A percentile compares a stretch with the other conserved stretches of the same genome.
Conservation (phyloP, 192 early-diverging fungal species). For the Backusella macrospora region DNA sequence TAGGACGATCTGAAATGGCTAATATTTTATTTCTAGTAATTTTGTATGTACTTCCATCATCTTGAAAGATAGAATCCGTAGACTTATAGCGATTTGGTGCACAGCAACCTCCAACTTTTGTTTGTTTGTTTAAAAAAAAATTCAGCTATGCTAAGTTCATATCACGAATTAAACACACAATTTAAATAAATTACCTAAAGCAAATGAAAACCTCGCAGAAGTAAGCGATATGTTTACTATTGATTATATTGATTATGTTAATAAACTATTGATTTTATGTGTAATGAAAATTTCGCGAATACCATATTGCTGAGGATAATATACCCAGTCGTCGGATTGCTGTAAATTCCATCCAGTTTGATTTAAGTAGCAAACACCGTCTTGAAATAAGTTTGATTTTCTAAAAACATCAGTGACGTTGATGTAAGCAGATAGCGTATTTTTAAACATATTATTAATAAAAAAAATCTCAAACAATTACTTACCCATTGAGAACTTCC, state of each 20-base stretch:
- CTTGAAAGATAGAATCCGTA: slow-evolving; percentile 26
- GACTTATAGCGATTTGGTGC: slow-evolving; percentile 34
- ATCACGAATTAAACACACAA: background rate
- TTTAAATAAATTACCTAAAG: slow-evolving; percentile 23
- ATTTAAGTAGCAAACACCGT: slow-evolving; percentile 21
- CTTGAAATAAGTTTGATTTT: slow-evolving; percentile 34
- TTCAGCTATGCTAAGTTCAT: background rate
- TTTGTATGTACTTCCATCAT: slow-evolving; percentile 25
- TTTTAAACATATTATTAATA: background rate
- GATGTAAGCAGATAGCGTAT: background rate
- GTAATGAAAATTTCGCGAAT: background rate
- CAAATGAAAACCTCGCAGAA: slow-evolving; percentile 16
- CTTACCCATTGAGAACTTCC: slow-evolving; percentile 35
- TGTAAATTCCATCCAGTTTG: slow-evolving; percentile 24
- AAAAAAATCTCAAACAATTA: background rate
- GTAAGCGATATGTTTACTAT: slow-evolving; percentile 28
- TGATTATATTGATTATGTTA: background rate
- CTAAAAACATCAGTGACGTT: background rate
- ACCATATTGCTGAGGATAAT: slow-evolving; percentile 37
- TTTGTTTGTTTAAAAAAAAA: slow-evolving; percentile 11
- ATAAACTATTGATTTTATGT: background rate
- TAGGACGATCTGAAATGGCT: slow-evolving; percentile 26
- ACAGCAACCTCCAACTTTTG: slow-evolving; percentile 38
- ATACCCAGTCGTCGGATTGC: slow-evolving; percentile 35
- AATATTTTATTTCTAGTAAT: slow-evolving; percentile 26